Base-by-base conservation (phyloP, 140 eudicot species). In the Anethum foeniculum region DNA sequence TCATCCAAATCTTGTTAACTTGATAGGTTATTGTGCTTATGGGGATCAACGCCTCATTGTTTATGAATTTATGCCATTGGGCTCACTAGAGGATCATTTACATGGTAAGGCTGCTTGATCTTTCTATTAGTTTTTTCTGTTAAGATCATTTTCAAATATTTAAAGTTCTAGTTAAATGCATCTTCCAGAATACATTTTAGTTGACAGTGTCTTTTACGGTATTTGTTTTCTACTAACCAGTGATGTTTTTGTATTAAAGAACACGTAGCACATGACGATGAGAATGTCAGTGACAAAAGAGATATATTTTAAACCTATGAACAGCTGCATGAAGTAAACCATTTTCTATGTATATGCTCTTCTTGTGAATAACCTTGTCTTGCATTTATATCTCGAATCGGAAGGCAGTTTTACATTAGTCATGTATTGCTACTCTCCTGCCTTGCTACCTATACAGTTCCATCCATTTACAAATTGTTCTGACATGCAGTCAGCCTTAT, bases 21-120 rank as follows among this genome's bases (percentile, higher is more conserved):
- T 94, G 89, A 94, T 92, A n/a, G 98, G 98, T 77, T 94, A 94
- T 83, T 94, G 97, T 83, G 98, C 98, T 80, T 96, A 94, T 86
- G 97, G 98, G 54, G 98, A 94, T 71, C 98, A 94, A 77, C 89
- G 98, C 43, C 97, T 94, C 62, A 97, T 94, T 88, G 98, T 94
- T 64, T 94, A 94, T 36, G 98, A 94, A 88, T 94, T 87, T 83
- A 92, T 94, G 98, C 96, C 97, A 64, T 83, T 94, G 95, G 98
- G 98, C 73, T 94, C 98, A 77, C 89, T 94, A 28, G 97, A 94
- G 81, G 98, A 94, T 85, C 98, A 94, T 88, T 89, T 94, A 82
- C 98, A 94, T 67, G 98, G 98, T 94, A 25, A 94, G 94, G 65
- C 47, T 85, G 54, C 44, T 9, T 44, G 51, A 75, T 27, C 74